These are phyloP conservation scores for Trichoderma gamsii DNA, from an alignment of 495 filamentous ascomycete genomes.

Conservation along the genomic window DNA sequence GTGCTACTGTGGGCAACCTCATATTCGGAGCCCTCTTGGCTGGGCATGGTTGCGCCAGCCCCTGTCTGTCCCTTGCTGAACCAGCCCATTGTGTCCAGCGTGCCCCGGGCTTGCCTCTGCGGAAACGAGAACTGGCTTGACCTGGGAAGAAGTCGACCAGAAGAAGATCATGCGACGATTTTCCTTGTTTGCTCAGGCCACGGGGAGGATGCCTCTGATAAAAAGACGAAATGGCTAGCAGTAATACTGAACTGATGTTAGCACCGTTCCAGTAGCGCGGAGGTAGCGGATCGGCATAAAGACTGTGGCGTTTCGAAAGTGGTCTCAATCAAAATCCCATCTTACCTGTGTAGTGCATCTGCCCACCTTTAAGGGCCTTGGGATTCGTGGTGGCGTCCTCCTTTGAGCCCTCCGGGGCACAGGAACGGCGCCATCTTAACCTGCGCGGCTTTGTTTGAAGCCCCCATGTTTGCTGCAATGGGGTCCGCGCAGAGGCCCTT, in stretches of 20 bases:
- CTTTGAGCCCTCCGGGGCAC: not conserved
- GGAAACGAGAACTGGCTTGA: not conserved
- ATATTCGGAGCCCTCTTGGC: not conserved
- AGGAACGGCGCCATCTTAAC: not conserved
- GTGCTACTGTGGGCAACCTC: not conserved
- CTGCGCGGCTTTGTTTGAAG: not conserved
- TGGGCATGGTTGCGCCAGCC: not conserved
- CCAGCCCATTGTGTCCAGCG: not conserved
- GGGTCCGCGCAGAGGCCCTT: not conserved
- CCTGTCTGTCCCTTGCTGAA: conserved; percentile 2
- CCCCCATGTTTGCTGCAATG: conserved; percentile 2
- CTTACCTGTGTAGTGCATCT: not conserved
- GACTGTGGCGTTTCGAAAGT: conserved; percentile 4
- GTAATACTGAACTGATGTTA: not conserved
- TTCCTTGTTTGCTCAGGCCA: not conserved
- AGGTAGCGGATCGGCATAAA: conserved; percentile 10
- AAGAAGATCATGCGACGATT: conserved; percentile 10
- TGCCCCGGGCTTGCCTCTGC: not conserved
- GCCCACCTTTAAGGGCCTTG: not conserved
- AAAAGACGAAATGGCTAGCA: not conserved
- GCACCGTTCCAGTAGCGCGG: conserved; percentile 6
- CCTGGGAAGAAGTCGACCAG: not conserved
- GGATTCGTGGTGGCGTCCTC: not conserved
- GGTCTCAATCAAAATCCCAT: not conserved
- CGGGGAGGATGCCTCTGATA: conserved; percentile 3